Percentiles rank a stretch among this genome's conserved stretches.
phyloP scores from a whole-genome alignment of 176 grass and related monocot species.

The Eragrostis nindensis region DNA sequence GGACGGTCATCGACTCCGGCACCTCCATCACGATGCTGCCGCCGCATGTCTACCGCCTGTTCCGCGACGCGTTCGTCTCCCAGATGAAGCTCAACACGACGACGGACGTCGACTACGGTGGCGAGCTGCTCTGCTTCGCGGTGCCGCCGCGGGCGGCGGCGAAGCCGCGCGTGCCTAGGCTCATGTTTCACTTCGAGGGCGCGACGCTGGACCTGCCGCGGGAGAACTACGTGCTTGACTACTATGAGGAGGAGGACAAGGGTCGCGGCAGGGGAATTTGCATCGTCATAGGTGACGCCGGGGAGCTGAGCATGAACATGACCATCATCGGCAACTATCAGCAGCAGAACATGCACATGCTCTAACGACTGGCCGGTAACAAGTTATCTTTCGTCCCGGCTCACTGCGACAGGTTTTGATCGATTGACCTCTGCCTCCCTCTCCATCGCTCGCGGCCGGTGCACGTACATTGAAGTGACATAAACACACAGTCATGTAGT shows the following conservation, averaged over 20 bases:
- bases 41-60: slow-evolving; percentile 31
- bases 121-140: slow-evolving; percentile 45
- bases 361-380: slow-evolving; percentile 55
- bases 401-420: slow-evolving; percentile 27
- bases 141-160: not conserved
- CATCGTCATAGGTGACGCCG: slow-evolving; percentile 29
- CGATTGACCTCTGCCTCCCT: not conserved
- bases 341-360: slow-evolving; percentile 64
- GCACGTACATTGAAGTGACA: no score
- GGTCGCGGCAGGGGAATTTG: slow-evolving; percentile 8
- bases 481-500: no score
- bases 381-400: slow-evolving; percentile 52
- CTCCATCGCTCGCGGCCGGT: no score
- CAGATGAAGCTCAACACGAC: slow-evolving; percentile 23
- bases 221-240: slow-evolving; percentile 64
- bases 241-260: not conserved
- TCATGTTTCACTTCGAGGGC: slow-evolving; percentile 55
- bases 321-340: slow-evolving; percentile 68
- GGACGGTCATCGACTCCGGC: slow-evolving; percentile 56
- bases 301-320: not conserved
- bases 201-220: slow-evolving; percentile 53
- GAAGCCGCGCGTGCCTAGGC: slow-evolving; percentile 34
- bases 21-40: slow-evolving; percentile 36
- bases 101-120: no score
- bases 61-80: slow-evolving; percentile 36